phyloP scores from a whole-genome alignment of 495 filamentous ascomycete genomes.

The Trichoderma reesei region DNA sequence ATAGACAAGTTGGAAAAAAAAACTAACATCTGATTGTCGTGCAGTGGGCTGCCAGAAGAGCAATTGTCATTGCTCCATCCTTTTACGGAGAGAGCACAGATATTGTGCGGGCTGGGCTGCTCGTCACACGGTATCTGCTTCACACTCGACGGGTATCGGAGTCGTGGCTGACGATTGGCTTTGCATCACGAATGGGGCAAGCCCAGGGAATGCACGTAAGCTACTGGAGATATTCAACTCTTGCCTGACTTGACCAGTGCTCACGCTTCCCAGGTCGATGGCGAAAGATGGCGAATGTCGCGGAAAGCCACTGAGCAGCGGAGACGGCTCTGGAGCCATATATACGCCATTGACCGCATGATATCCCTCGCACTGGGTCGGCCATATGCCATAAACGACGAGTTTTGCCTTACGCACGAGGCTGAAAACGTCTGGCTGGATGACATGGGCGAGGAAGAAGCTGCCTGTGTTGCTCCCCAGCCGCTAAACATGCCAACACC shows the following conservation, averaged over 20 bases:
- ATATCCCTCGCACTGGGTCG: not conserved
- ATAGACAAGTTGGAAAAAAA: not conserved
- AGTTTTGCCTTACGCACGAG: not conserved
- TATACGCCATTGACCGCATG: not conserved
- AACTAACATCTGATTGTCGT: not conserved
- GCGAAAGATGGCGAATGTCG: not conserved
- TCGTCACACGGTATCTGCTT: not conserved
- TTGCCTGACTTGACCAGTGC: not conserved
- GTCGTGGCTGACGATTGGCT: not conserved
- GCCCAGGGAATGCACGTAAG: constrained; percentile 6
- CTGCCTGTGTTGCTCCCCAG: not conserved
- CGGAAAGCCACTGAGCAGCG: not conserved
- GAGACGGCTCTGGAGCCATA: constrained; percentile 3
- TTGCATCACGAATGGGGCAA: not conserved
- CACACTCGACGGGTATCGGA: not conserved
- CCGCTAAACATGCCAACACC: not conserved
- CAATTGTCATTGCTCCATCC: not conserved
- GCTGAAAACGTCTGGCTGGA: constrained; percentile 3
- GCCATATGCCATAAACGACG: not conserved
- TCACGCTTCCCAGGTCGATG: not conserved
- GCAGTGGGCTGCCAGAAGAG: not conserved
- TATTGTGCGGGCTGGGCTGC: not conserved
- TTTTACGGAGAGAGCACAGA: constrained; percentile 4
- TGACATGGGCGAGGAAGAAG: not conserved
- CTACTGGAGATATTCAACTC: no score